Base-by-base conservation (phyloP, 192 early-diverging fungal species). In the Jimgerdemannia flammicorona region DNA sequence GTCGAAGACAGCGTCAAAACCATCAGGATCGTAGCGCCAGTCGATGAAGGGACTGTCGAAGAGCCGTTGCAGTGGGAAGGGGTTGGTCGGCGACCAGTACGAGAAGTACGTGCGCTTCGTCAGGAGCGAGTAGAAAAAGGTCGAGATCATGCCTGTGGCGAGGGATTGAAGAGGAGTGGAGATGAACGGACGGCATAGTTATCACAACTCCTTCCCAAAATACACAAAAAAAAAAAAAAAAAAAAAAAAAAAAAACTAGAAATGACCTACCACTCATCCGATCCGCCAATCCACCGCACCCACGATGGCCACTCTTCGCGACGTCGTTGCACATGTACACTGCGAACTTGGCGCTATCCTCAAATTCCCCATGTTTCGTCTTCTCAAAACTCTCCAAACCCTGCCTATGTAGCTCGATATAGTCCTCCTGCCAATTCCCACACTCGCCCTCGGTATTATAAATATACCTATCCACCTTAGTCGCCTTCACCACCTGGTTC, bases 251-350 rank as follows among this genome's bases (percentile, higher is more conserved):
- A 10, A 59, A 59, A 59, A 6, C 49, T 59, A 59, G 14, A 59
- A 59, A 41, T 49, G 40, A 19, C 70, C 63, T 84, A 82, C 84
- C 81, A 54, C 75, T 76, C 81, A 83, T 83, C 20, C 84, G 74
- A 78, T 85, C 81, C 11, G 81, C 81, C n/a, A 85, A 72, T 41
- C 84, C 84, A 69, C 84, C 84, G 75, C 84, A 85, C 42, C 82
- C 79, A 68, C 81, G 78, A 39, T 83, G 79, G 40, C 75, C 73
- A 67, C 77, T 77, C 39, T 64, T 69, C 9, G 73, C 78, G 17
- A 77, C 74, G 4, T 75, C 75, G 73, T 78, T 74, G 73, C 84
- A 85, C 49, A 79, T 59, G 66, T 83, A 85, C 19, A 69, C 75
- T 64, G 83, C 71, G 67, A 77, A 85, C 59, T 54, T 65, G 41